A percentile compares a stretch with the other conserved stretches of the same genome.
These are phyloP conservation scores for Ceratocystis diversiconidia DNA, from an alignment of 2,329 filamentous ascomycete species.

Conservation along the genomic window DNA sequence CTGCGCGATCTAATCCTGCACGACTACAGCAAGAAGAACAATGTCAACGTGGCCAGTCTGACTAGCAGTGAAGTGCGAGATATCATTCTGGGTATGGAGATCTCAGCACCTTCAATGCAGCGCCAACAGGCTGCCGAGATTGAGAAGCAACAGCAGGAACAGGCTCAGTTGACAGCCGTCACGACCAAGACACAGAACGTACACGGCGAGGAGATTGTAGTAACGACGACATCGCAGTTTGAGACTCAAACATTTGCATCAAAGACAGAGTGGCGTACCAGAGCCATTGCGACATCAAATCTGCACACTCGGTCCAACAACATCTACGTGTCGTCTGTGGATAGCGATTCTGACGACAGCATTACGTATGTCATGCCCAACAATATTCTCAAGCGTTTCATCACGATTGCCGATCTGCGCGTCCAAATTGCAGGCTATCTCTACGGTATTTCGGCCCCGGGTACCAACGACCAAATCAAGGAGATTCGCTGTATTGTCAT, in stretches of 20 bases:
- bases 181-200: constrained; percentile 98
- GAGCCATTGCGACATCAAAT: constrained; percentile 93
- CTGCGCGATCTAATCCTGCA: constrained; percentile 91
- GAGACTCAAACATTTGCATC: constrained; percentile 96
- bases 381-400: constrained; percentile 96
- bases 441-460: constrained; percentile 80
- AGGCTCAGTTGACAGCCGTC: constrained; percentile 88
- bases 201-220: constrained; percentile 92
- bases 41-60: constrained; percentile 93
- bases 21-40: constrained; percentile 99
- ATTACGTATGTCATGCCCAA: constrained; percentile 98
- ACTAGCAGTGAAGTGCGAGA: constrained; percentile 95
- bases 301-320: constrained; percentile 89
- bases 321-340: constrained; percentile 94
- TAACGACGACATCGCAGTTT: constrained; percentile 94
- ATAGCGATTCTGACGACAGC: constrained; percentile 68
- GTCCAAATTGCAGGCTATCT: constrained; percentile 94
- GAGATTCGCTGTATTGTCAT: constrained; percentile 94
- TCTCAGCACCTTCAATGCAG: constrained; percentile 93
- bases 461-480: constrained; percentile 95
- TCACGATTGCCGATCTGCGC: constrained; percentile 88
- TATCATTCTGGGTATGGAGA: constrained; percentile 99
- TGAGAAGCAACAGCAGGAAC: constrained; percentile 96
- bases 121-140: constrained; percentile 97
- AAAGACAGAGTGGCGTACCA: constrained; percentile 96